A percentile compares a stretch with the other conserved stretches of the same genome.
Evolutionary conservation across 352 stramenopile species (phyloP).

Genomic region (Phytophthora pisi): DNA sequence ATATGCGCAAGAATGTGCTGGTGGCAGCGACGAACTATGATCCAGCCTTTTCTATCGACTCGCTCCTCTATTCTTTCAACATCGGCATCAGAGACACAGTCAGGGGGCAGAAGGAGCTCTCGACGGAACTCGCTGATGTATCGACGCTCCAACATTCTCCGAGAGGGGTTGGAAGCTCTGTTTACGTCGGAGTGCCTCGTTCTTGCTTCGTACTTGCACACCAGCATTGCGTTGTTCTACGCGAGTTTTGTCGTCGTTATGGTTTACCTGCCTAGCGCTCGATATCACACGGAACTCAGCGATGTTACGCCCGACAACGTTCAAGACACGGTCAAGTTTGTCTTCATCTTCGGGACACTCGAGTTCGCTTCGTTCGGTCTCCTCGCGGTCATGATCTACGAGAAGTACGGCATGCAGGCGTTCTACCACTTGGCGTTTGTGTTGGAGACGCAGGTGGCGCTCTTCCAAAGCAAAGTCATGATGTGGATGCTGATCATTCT

Average conservation of each 20-base stretch:
- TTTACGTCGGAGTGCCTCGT: constrained; percentile 41
- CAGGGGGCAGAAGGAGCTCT: not conserved
- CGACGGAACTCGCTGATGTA: constrained; percentile 6
- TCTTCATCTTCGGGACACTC: constrained; percentile 29
- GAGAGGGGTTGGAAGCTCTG: constrained; percentile 20
- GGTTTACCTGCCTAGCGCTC: constrained; percentile 28
- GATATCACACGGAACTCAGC: constrained; percentile 39
- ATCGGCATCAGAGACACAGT: not conserved
- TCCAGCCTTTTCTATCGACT: not conserved
- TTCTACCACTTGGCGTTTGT: constrained; percentile 43
- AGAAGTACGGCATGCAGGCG: constrained; percentile 14
- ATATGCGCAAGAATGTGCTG: not conserved
- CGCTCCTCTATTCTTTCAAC: not conserved
- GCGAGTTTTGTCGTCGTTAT: constrained; percentile 23
- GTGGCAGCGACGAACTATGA: not conserved
- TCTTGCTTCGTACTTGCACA: constrained; percentile 38
- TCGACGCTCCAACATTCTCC: constrained; percentile 17
- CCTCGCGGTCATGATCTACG: constrained; percentile 15
- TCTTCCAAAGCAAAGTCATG: constrained; percentile 36
- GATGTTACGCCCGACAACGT: constrained; percentile 17
- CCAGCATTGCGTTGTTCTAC: constrained; percentile 34
- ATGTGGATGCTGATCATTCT: constrained; percentile 35
- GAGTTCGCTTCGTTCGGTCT: constrained; percentile 32
- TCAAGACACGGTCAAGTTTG: constrained; percentile 15
- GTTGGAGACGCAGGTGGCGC: constrained; percentile 26